phyloP scores from a whole-genome alignment of 2,329 filamentous ascomycete genomes.

The Arthroderma sp. region DNA sequence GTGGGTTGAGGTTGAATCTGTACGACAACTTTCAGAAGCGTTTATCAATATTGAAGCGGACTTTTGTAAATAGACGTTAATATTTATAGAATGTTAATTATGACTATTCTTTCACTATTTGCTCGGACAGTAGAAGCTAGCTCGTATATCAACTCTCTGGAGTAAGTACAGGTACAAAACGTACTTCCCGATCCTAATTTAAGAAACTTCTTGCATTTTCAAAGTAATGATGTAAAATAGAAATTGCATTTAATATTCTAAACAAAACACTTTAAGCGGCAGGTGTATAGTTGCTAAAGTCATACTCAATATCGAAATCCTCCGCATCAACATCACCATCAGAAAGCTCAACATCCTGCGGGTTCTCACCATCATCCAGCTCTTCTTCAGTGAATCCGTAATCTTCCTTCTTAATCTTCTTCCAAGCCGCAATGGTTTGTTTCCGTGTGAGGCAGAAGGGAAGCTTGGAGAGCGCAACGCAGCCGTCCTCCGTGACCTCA shows the following conservation, averaged over 20 bases:
- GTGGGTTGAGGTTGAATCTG: constrained; percentile 34
- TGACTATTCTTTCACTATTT: too few species aligned
- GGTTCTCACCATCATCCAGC: constrained; percentile 21
- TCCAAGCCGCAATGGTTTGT: constrained; percentile 24
- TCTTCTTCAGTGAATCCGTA: constrained; percentile 21
- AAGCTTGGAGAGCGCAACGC: constrained; percentile 20
- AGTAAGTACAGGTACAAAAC: too few species aligned
- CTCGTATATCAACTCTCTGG: too few species aligned
- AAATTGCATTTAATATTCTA: too few species aligned
- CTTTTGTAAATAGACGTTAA: too few species aligned
- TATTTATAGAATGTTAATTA: too few species aligned
- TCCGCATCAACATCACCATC: constrained; percentile 21
- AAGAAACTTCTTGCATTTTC: too few species aligned
- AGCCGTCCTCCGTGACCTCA: constrained; percentile 20
- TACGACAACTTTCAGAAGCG: constrained; percentile 14
- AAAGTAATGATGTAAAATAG: too few species aligned
- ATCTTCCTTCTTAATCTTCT: constrained; percentile 22
- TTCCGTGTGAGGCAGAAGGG: constrained; percentile 21
- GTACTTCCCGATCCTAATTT: too few species aligned
- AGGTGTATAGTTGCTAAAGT: constrained; percentile 20
- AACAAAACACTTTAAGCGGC: neutral
- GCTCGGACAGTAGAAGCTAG: too few species aligned
- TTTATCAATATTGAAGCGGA: too few species aligned
- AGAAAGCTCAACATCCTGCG: constrained; percentile 21
- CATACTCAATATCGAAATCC: constrained; percentile 24